phyloP scores from a whole-genome alignment of 2,329 filamentous ascomycete genomes.

The Colletotrichum gigasporum region DNA sequence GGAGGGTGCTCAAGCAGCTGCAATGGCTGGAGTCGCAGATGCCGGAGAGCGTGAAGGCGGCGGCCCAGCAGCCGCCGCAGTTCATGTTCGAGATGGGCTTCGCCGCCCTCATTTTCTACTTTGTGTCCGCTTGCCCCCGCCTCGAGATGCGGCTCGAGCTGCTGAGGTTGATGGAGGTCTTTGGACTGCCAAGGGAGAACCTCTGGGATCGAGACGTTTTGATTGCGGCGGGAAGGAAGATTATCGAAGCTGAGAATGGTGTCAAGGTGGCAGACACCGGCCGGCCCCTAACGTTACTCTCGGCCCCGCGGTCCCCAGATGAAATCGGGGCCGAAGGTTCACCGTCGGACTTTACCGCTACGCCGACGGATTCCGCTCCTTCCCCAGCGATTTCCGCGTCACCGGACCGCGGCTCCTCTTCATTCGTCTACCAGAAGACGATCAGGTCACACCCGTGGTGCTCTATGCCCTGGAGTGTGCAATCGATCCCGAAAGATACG shows the following conservation, averaged over 20 bases:
- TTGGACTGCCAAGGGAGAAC: neutral
- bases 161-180: neutral
- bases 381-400: no score
- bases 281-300: no score
- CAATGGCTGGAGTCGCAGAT: neutral
- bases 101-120: neutral
- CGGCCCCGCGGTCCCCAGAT: no score
- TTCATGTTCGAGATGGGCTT: slow-evolving; percentile 6
- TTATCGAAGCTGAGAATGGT: neutral
- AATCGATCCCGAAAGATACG: no score
- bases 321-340: no score
- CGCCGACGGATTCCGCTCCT: no score
- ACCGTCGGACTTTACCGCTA: no score
- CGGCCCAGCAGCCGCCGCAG: neutral
- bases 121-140: neutral
- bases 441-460: no score
- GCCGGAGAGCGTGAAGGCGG: neutral
- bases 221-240: neutral
- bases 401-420: no score
- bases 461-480: no score
- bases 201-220: neutral
- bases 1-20: neutral
- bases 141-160: neutral
- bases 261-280: neutral
- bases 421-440: no score